Evolutionary conservation across 768 basidiomycete species (phyloP), one percentile per base, ranked within the genome.

Genomic region (Rhizopogon vesiculosus): DNA sequence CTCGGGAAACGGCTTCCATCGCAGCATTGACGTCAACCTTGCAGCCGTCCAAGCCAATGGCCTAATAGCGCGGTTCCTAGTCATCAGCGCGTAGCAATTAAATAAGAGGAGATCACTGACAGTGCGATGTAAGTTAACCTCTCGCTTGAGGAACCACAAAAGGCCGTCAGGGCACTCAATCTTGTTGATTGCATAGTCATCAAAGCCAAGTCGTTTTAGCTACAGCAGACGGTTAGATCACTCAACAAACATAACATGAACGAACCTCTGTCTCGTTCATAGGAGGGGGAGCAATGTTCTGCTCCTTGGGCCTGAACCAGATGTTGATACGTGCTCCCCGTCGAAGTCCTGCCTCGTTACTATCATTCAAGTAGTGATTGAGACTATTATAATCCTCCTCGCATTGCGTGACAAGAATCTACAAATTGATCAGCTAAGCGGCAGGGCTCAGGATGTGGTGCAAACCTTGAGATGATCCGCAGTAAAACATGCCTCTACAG

Each of bases 341-440:
- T 76, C 71, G 33, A 82, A 86, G 12, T 80, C 69, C 69, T 5
- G 76, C 82, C 45, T 79, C 71, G 0, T 74, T 66, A 1, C 74
- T 74, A 69, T 93, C 91, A 61, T 87, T 88, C 62, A 90, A 78
- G 39, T 83, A 73, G 10, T 71, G 68, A 59, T 91, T 89, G 43
- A 98, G 74, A 2, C 77, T 71, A 56, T 86, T 74, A 50, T 90
- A 90, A 64, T 99, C 96, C 55, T 89, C 87, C 56, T 85, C 79
- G 60, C 84, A 86, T 67, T 93, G 91, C 16, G 85, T 82, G 7
- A 99, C 85, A 68, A 99, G 89, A 0, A 85, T 91, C 94, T 96
- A 60, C 19, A 38, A 49, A 8, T 6, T 18, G 8, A 49, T 49
- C 33, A 38, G 8, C 19, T 15, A 25, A 43, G 19, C 1, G 0